These are phyloP conservation scores for Tetrahymena elliotti DNA, from an alignment of 73 alveolate genomes.

Conservation along the genomic window DNA sequence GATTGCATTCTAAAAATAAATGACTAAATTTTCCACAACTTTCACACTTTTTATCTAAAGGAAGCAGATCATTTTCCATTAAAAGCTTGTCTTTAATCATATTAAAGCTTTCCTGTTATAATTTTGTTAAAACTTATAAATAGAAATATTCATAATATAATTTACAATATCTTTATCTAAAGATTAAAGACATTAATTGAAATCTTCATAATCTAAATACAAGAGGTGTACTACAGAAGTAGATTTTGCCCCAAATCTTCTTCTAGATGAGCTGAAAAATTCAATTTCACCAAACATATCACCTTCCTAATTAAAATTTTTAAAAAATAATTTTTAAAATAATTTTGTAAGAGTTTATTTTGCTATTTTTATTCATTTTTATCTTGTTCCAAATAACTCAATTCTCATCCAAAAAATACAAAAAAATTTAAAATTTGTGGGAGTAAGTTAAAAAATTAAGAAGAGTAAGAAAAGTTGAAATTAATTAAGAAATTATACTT, in stretches of 20 bases:
- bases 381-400: too few relatives aligned
- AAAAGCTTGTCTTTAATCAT: neutral
- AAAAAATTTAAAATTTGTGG: too few relatives aligned
- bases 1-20: neutral
- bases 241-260: constrained; percentile 69
- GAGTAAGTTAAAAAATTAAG: constrained; percentile 24
- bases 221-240: constrained; percentile 65
- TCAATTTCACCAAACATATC: constrained; percentile 81
- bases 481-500: constrained; percentile 47
- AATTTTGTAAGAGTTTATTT: too few relatives aligned
- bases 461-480: constrained; percentile 35
- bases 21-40: neutral
- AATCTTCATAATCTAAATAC: constrained; percentile 48
- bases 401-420: too few relatives aligned
- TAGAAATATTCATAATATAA: neutral
- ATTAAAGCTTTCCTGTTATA: neutral
- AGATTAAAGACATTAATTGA: neutral
- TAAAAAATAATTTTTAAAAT: constrained; percentile 19
- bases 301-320: constrained; percentile 35
- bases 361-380: too few relatives aligned
- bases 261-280: constrained; percentile 62
- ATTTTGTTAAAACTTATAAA: too few relatives aligned
- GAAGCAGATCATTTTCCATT: neutral
- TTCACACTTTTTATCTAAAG: neutral
- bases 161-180: neutral